A percentile compares a stretch with the other conserved stretches of the same genome.
Evolutionary conservation across 2,329 filamentous ascomycete species (phyloP).

Genomic region (Fusarium drepaniforme): DNA sequence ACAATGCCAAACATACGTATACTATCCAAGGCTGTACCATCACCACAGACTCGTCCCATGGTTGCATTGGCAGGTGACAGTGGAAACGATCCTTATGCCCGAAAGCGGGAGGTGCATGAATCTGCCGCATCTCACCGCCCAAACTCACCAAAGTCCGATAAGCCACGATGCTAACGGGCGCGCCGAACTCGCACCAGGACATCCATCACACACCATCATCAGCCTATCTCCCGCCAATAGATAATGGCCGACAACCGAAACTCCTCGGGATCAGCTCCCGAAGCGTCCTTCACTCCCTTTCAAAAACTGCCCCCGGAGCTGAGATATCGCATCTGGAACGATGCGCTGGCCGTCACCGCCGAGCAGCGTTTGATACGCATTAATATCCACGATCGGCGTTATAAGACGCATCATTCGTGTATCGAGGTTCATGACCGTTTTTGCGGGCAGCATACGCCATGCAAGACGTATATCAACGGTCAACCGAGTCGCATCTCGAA

Average conservation of each 20-base stretch:
- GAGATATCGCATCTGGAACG: neutral
- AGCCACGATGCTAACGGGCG: neutral
- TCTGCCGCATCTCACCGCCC: neutral
- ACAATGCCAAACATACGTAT: neutral
- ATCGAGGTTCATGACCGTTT: neutral
- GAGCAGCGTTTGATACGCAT: neutral
- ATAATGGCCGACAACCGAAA: neutral
- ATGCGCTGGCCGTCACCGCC: neutral
- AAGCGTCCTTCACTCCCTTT: neutral
- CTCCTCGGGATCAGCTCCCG: neutral
- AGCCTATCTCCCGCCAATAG: slow-evolving; percentile 2
- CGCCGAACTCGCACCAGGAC: neutral
- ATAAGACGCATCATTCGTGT: neutral
- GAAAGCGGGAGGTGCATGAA: neutral
- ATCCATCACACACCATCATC: neutral
- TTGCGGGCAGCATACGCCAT: neutral
- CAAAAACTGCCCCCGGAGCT: neutral
- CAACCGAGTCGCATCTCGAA: neutral
- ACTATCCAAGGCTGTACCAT: neutral
- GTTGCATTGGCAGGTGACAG: neutral
- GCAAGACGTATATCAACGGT: neutral
- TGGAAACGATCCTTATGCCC: neutral
- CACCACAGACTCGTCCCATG: neutral
- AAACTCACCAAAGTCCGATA: neutral
- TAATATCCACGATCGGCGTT: neutral